A percentile compares a stretch with the other conserved stretches of the same genome.
Conservation (phyloP, 176 grass and related monocot genomes). For the Aegilops longissima region DNA sequence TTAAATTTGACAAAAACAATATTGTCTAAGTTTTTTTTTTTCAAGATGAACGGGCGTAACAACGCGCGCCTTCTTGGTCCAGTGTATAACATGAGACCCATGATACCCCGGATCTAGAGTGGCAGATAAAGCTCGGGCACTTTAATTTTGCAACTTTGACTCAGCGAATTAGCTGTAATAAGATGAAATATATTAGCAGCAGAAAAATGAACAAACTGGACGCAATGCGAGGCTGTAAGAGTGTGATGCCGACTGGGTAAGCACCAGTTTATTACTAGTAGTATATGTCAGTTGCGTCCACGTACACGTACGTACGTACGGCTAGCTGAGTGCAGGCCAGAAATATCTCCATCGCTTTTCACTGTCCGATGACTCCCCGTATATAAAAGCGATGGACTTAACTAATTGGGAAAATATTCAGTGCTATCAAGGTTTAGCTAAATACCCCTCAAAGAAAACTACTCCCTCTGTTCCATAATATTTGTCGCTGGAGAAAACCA, state of each 20-base stretch:
- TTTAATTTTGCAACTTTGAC: neutral
- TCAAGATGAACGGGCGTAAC: no score
- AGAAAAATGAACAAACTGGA: no score
- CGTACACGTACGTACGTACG: neutral
- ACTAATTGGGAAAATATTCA: neutral
- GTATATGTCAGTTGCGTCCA: neutral
- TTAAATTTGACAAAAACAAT: no score
- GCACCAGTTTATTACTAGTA: neutral
- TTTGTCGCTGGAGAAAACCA: no score
- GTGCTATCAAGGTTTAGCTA: neutral
- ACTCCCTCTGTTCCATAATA: no score
- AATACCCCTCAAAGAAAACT: no score
- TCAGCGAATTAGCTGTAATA: neutral
- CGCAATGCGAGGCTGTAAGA: neutral
- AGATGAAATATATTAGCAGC: no score
- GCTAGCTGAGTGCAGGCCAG: neutral
- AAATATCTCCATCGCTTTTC: neutral
- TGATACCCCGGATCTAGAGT: neutral
- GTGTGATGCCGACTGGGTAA: neutral
- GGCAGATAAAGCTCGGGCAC: neutral
- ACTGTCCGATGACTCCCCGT: neutral
- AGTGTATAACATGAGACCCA: no score
- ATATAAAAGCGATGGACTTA: neutral
- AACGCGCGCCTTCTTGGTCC: no score
- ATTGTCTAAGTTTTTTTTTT: no score